phyloP scores from a whole-genome alignment of 345 rosid species.

The Ceriops decandra region DNA sequence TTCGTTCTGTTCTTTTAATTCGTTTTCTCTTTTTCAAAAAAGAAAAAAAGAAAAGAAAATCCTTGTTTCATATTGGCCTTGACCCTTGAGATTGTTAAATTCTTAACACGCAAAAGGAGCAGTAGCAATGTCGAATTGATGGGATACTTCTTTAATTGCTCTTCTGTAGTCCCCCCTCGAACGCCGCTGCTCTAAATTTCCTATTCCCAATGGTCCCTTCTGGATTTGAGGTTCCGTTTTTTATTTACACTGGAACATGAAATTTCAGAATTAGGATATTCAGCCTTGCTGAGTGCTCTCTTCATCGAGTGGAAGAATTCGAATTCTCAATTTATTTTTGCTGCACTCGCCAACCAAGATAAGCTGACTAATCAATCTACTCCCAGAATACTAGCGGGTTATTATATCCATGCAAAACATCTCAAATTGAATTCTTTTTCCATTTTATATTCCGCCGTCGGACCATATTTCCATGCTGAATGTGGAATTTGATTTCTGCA shows the following conservation, averaged over 20 bases:
- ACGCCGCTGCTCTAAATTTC: no score
- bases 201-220: no score
- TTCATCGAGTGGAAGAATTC: background rate
- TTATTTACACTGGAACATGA: no score
- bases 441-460: no score
- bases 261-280: no score
- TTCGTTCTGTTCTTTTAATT: no score
- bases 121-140: background rate
- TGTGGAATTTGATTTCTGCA: constrained; percentile 17
- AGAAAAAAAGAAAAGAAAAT: no score
- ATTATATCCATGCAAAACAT: background rate
- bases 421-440: background rate
- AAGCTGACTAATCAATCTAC: background rate
- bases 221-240: no score
- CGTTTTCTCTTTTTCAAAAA: no score
- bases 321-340: background rate
- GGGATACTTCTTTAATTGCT: background rate
- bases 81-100: no score
- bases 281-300: no score
- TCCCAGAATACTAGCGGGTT: background rate
- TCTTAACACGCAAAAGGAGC: background rate
- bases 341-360: background rate
- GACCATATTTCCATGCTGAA: background rate
- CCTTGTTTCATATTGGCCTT: no score
- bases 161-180: background rate